Evolutionary conservation across 768 basidiomycete species (phyloP).

Genomic region (Gymnopilus junonius): DNA sequence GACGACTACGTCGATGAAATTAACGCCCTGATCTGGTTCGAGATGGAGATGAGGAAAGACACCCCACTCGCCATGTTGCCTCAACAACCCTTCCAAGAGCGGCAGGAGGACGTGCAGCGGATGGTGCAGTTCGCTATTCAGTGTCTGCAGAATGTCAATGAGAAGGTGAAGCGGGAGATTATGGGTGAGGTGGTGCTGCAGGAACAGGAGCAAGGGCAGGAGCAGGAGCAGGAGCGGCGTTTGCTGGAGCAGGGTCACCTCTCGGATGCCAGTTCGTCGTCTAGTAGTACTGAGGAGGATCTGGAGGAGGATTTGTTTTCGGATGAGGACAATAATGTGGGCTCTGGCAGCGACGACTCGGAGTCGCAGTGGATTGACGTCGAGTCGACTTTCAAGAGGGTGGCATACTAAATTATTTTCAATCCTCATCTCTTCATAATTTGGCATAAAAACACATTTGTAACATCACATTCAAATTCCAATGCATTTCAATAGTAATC

Average conservation of each 20-base stretch:
- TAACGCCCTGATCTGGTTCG: conserved; percentile 19
- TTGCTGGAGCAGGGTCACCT: background rate
- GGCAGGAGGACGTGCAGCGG: conserved; percentile 3
- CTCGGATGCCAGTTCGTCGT: background rate
- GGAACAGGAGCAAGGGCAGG: background rate
- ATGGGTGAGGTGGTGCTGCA: background rate
- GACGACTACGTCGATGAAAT: conserved; percentile 12
- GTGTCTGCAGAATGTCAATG: conserved; percentile 7
- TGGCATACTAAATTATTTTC: background rate
- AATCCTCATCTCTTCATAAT: no score
- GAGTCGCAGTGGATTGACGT: background rate
- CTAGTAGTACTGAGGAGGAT: background rate
- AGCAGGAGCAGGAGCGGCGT: background rate
- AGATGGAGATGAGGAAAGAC: conserved; percentile 2
- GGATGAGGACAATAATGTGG: background rate
- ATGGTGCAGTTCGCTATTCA: conserved; percentile 10
- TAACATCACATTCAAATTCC: background rate
- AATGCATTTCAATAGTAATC: background rate
- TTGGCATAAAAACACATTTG: background rate
- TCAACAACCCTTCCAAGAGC: background rate
- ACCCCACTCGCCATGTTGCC: background rate
- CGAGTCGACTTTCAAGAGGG: background rate
- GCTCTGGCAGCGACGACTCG: background rate
- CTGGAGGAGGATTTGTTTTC: background rate
- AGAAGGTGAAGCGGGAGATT: conserved; percentile 7